Base-by-base conservation (phyloP, 1,284 basidiomycete species). In the Papiliotrema terrestris region DNA sequence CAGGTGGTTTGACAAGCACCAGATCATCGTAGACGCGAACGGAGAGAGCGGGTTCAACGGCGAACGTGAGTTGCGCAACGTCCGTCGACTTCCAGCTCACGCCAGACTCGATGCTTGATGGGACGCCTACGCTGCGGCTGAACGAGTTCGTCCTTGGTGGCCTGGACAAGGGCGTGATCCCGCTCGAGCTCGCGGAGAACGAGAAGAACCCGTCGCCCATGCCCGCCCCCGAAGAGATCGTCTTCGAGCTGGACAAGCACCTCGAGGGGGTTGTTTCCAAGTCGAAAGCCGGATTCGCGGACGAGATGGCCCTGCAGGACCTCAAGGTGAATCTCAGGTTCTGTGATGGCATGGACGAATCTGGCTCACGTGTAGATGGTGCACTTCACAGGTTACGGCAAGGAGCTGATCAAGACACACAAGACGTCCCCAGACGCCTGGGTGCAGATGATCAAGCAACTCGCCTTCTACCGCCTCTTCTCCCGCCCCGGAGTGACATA, bases 1-100 rank as follows among this genome's bases (percentile, higher is more conserved):
- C 78, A 82, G 95, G 57, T 99, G 90, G 83, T 98, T 89, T 73
- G 96, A 98, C 81, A 98, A 98, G 78, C 95, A 98, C 74, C 89
- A 98, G 74, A 71, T 96, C 53, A 85, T 97, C 66, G 89, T 96
- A 37, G 96, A 89, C 69, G 88, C 91, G 61, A 90, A 92, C 63
- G 96, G 92, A 52, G 89, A 92, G 57, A 91, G 91, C 26, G 95
- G 91, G 1, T 99, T 96, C 74, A 82, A 82, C 65, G 80, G 80
- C 42, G 80, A 81, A 69, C 76, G 72, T 76, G 61, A 67, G 72
- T 72, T 3, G 6, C 9, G 20, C 6, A n/a, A 17, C 15, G 20
- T 20, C 6, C 5, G 4, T 4, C 17, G 19, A 14, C 17, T 19
- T 20, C 1, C 43, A 45, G 43, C 48, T 60, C 20, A 61, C 44